phyloP scores from a whole-genome alignment of 208 protist species.

The Acanthamoeba lenticulata region DNA sequence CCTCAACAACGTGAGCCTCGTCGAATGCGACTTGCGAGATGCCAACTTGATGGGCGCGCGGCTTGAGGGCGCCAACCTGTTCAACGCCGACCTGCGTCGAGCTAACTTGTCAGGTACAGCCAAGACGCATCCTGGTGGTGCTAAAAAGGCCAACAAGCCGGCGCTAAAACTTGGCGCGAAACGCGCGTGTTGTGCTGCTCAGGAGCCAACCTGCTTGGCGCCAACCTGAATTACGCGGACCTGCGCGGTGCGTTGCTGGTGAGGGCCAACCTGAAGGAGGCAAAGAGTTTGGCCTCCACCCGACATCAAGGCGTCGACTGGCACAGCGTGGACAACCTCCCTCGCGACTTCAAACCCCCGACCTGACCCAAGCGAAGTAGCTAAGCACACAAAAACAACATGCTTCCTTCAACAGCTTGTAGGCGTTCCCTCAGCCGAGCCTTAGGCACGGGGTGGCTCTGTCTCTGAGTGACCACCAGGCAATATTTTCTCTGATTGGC shows the following conservation, averaged over 20 bases:
- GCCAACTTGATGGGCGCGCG: not conserved
- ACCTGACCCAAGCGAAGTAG: too few species aligned
- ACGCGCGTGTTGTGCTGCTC: not conserved
- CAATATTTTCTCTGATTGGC: too few species aligned
- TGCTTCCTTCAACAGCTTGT: too few species aligned
- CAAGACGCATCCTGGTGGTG: not conserved
- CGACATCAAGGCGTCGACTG: not conserved
- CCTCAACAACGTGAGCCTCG: not conserved
- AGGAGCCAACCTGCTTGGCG: not conserved
- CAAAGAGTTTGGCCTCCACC: not conserved
- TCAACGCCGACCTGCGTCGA: not conserved
- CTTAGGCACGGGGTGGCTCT: too few species aligned
- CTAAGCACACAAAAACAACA: too few species aligned
- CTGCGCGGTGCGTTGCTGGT: not conserved
- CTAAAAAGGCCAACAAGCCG: not conserved
- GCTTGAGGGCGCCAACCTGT: not conserved
- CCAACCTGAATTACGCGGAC: not conserved
- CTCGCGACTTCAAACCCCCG: not conserved
- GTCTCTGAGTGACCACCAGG: too few species aligned
- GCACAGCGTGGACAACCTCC: not conserved
- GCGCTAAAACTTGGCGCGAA: not conserved
- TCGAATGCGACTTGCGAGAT: not conserved
- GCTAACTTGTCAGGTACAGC: not conserved
- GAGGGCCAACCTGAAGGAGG: constrained; percentile 14
- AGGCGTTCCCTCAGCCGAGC: too few species aligned